Base-by-base conservation (phyloP, 116 monocot species). In the Dioscorea cayenensis region DNA sequence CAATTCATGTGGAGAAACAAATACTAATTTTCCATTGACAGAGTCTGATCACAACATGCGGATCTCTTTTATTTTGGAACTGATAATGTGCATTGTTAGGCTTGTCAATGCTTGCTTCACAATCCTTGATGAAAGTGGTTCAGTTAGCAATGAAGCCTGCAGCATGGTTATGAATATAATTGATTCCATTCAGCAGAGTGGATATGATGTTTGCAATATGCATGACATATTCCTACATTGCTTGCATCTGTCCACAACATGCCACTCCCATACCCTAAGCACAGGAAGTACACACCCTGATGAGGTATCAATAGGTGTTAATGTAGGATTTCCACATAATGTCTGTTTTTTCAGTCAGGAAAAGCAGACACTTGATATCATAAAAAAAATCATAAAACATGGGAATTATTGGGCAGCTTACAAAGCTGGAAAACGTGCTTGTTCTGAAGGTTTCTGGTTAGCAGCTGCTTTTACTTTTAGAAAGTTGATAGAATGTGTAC, bases 371-470 rank as follows among this genome's bases (percentile, higher is more conserved):
- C 80, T 97, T 64, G 71, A 73, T 27, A 81, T 86, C 59, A 71
- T 72, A 32, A 97, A 84, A 68, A 76, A 73, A 14, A 88, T 90
- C 77, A 20, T 85, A 6, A 76, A 72, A 61, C 67, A 63, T 72
- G 73, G 67, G 51, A 89, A 89, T 27, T 80, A 72, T 27, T 97
- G 97, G 97, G 63, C 22, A 50, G 81, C 85, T 28, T 97, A 93
- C 35, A 88, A 77, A 80, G 79, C 72, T 80, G 93, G 88, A 64
- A 87, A 75, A 63, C 83, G 75, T 76, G 81, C 77, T 68, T 80
- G 81, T 69, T 73, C 62, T 62, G 67, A 86, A 73, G 97, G 97
- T 35, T 71, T 86, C 6, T 97, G 90, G 93, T 87, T 97, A 78
- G 51, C 84, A 67, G 92, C 93, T 52, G 72, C 88, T 70, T 90